Conservation (phyloP, 129 eudicot species). For the Cynara cardunculus region DNA sequence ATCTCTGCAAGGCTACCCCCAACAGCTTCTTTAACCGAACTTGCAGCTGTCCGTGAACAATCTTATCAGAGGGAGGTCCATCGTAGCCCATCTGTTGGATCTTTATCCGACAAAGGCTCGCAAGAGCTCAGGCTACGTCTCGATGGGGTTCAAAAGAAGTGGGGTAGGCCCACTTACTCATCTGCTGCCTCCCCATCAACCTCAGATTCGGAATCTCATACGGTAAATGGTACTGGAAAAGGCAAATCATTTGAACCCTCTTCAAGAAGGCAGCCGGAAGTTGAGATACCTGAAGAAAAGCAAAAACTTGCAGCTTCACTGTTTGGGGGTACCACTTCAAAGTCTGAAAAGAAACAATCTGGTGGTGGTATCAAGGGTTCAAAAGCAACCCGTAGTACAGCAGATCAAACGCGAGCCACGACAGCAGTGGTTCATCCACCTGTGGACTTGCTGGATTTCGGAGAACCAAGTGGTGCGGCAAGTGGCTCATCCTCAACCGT, state of each 20-base stretch:
- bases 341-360: constrained; percentile 56
- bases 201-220: constrained; percentile 45
- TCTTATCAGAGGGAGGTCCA: constrained; percentile 45
- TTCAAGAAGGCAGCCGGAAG: constrained; percentile 35
- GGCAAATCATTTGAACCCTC: constrained; percentile 33
- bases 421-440: constrained; percentile 35
- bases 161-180: constrained; percentile 86
- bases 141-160: constrained; percentile 92
- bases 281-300: constrained; percentile 77
- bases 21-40: constrained; percentile 51
- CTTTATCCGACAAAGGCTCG: constrained; percentile 47
- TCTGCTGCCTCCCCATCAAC: constrained; percentile 66
- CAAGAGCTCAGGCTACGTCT: constrained; percentile 74
- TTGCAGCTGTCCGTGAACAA: constrained; percentile 69
- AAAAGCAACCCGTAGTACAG: constrained; percentile 33
- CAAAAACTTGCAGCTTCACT: constrained; percentile 88
- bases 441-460: constrained; percentile 86
- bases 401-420: constrained; percentile 28
- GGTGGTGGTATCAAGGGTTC: constrained; percentile 45
- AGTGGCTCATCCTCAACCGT: constrained; percentile 27
- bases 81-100: constrained; percentile 32
- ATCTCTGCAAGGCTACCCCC: constrained; percentile 46
- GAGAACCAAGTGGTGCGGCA: constrained; percentile 46
- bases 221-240: constrained; percentile 36
- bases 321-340: constrained; percentile 59